Percentiles rank a stretch among this genome's conserved stretches.
These are phyloP conservation scores for Daldinia loculata DNA, from an alignment of 495 filamentous ascomycete species.

Conservation along the genomic window DNA sequence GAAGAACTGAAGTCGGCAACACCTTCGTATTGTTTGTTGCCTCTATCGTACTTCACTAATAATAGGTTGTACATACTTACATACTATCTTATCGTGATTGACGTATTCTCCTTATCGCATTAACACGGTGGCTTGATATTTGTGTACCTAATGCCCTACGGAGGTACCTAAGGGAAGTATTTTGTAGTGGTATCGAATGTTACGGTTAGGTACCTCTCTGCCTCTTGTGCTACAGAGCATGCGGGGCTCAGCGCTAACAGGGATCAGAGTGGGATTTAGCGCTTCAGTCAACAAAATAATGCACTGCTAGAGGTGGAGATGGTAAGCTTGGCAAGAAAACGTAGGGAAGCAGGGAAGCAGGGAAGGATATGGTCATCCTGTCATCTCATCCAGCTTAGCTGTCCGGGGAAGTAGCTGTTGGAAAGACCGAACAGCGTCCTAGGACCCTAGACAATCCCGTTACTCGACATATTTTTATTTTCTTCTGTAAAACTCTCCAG, in stretches of 20 bases:
- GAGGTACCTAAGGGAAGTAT: background rate
- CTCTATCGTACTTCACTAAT: background rate
- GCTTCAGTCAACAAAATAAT: constrained; percentile 24
- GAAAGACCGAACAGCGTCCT: constrained; percentile 28
- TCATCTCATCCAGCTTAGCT: constrained; percentile 15
- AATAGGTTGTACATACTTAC: background rate
- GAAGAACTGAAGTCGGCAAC: background rate
- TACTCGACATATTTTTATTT: constrained; percentile 14
- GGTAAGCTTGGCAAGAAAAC: constrained; percentile 29
- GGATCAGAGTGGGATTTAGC: background rate
- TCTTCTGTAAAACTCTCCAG: background rate
- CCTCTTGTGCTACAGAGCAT: background rate
- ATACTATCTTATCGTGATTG: background rate
- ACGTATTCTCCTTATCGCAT: constrained; percentile 18
- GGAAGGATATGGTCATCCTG: background rate
- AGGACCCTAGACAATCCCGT: constrained; percentile 16
- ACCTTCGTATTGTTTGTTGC: background rate
- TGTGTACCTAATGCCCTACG: too few relatives aligned
- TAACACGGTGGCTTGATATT: background rate
- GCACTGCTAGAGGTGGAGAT: constrained; percentile 19
- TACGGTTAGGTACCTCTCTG: background rate
- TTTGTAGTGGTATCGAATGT: background rate
- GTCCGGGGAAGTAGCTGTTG: constrained; percentile 27
- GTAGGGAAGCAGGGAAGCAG: constrained; percentile 8
- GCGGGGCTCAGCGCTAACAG: constrained; percentile 8